Evolutionary conservation across 129 eudicot genomes (phyloP).

Genomic region (Artemisia annua): DNA sequence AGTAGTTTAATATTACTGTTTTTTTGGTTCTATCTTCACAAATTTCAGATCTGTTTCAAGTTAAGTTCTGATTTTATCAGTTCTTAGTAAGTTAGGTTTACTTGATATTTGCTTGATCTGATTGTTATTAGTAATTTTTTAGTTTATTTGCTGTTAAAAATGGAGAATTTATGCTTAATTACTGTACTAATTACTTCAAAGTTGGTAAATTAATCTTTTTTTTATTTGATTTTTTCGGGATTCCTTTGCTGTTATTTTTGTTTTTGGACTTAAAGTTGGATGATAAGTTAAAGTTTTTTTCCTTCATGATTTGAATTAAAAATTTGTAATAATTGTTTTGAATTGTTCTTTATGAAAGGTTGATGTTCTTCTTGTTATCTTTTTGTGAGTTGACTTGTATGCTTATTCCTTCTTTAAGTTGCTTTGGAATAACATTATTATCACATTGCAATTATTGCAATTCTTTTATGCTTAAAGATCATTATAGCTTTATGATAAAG

Average conservation of each 20-base stretch:
- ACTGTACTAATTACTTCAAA: too few relatives aligned
- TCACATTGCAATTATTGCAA: background rate
- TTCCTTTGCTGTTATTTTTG: too few relatives aligned
- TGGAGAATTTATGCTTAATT: background rate
- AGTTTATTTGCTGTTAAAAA: constrained; percentile 3
- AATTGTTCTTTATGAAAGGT: constrained; percentile 12
- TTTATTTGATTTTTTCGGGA: constrained; percentile 19
- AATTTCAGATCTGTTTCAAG: too few relatives aligned
- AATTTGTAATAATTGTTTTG: background rate
- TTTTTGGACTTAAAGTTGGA: background rate
- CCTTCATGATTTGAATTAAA: constrained; percentile 11
- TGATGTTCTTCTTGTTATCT: constrained; percentile 8
- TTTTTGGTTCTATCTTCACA: too few relatives aligned
- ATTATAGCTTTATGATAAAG: constrained; percentile 4
- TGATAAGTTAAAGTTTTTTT: background rate
- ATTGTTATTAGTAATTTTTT: background rate
- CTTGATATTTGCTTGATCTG: too few relatives aligned
- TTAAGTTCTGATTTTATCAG: too few relatives aligned
- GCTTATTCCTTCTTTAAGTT: constrained; percentile 30
- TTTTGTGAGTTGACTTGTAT: constrained; percentile 29
- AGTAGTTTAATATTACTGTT: too few relatives aligned
- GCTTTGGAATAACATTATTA: constrained; percentile 15
- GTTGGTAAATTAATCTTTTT: constrained; percentile 8
- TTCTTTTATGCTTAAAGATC: constrained; percentile 8
- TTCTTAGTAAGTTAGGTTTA: too few relatives aligned